These are phyloP conservation scores for Tuber aestivum DNA, from an alignment of 495 filamentous ascomycete genomes.

Conservation along the genomic window DNA sequence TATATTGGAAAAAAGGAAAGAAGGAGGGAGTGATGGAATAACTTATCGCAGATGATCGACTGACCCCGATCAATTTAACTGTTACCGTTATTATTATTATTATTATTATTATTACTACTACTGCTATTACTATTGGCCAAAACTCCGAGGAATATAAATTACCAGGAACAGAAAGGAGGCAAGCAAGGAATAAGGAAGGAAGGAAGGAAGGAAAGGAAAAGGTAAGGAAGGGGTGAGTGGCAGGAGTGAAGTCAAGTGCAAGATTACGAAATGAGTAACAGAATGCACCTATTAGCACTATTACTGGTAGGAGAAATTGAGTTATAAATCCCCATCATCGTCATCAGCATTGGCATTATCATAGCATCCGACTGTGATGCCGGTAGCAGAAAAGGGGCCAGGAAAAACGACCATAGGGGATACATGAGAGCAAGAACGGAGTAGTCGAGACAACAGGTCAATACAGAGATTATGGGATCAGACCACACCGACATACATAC, in stretches of 20 bases:
- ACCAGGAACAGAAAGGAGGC: not conserved
- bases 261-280: not conserved
- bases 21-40: too few species aligned
- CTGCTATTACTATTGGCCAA: too few species aligned
- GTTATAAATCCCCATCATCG: not conserved
- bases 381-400: not conserved
- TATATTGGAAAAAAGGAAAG: too few species aligned
- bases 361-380: not conserved
- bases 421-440: not conserved
- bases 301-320: not conserved
- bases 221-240: constrained; percentile 3
- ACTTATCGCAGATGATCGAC: too few species aligned
- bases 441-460: not conserved
- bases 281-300: not conserved
- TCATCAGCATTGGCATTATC: not conserved
- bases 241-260: not conserved
- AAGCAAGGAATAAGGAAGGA: not conserved
- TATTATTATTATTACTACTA: too few species aligned
- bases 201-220: constrained; percentile 5
- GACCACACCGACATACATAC: not conserved
- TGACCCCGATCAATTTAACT: too few species aligned
- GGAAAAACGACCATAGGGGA: not conserved
- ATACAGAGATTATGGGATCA: not conserved
- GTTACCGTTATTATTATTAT: too few species aligned
- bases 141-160: too few species aligned